Evolutionary conservation across 192 early-diverging fungal species (phyloP).

Genomic region (Rhizophagus sp.): DNA sequence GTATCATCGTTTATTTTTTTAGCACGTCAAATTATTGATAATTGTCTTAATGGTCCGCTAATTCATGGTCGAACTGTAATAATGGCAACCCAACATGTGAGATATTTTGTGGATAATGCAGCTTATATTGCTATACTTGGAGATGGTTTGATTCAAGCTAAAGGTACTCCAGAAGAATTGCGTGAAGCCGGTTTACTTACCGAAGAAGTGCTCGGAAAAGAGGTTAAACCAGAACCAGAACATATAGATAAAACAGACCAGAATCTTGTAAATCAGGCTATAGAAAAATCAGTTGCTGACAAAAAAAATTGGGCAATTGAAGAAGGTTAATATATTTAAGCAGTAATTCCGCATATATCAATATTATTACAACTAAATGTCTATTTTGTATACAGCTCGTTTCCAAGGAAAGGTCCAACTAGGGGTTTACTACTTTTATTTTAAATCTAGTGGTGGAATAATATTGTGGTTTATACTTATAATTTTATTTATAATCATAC

Average conservation of each 20-base stretch:
- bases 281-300: slow-evolving; percentile 32
- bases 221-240: not conserved
- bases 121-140: slow-evolving; percentile 59
- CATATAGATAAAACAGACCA: not conserved
- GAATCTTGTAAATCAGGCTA: not conserved
- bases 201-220: slow-evolving; percentile 32
- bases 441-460: slow-evolving; percentile 60
- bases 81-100: slow-evolving; percentile 84
- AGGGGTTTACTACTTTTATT: slow-evolving; percentile 76
- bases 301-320: slow-evolving; percentile 42
- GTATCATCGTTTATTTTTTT: slow-evolving; percentile 52
- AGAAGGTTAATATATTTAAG: slow-evolving; percentile 36
- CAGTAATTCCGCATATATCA: not conserved
- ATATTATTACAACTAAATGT: not conserved
- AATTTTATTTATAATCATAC: slow-evolving; percentile 42
- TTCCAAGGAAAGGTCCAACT: slow-evolving; percentile 80
- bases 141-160: slow-evolving; percentile 37
- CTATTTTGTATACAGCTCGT: slow-evolving; percentile 37
- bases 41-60: slow-evolving; percentile 72
- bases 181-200: slow-evolving; percentile 38
- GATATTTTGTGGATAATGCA: slow-evolving; percentile 58
- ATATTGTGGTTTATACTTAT: slow-evolving; percentile 62
- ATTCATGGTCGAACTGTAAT: slow-evolving; percentile 79
- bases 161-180: slow-evolving; percentile 41
- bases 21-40: slow-evolving; percentile 74